Conservation (phyloP, 1,139 yeast genomes). For the Citeromyces hawaiiensis region DNA sequence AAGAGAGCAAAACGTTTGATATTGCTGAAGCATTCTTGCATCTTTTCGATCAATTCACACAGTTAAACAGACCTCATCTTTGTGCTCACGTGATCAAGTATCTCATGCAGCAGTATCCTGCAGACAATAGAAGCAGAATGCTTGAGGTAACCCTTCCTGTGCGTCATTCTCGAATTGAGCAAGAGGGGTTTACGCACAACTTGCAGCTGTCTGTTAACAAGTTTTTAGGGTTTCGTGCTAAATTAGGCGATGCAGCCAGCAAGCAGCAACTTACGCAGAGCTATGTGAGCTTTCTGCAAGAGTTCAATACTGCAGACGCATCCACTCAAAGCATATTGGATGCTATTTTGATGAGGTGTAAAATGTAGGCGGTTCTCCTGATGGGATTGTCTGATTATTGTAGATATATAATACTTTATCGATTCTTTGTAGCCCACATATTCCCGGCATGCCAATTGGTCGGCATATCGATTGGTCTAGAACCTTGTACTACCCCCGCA, state of each 20-base stretch:
- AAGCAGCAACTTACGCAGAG: background rate
- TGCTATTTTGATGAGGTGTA: background rate
- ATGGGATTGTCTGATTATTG: no score
- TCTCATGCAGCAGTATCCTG: conserved; percentile 25
- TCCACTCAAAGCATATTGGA: background rate
- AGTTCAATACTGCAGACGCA: background rate
- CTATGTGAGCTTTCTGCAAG: background rate
- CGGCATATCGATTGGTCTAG: no score
- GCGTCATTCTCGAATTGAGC: conserved; percentile 29
- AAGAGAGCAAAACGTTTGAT: conserved; percentile 22
- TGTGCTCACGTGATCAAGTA: conserved; percentile 48
- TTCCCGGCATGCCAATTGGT: no score
- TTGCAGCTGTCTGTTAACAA: conserved; percentile 64
- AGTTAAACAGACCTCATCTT: conserved; percentile 56
- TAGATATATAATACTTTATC: no score
- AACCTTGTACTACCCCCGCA: background rate
- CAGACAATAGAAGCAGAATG: conserved; percentile 28
- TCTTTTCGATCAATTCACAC: conserved; percentile 53
- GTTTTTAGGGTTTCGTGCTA: conserved; percentile 35
- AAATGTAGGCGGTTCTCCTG: no score
- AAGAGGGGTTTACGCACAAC: conserved; percentile 35
- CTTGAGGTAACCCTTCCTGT: conserved; percentile 58
- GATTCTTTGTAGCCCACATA: no score
- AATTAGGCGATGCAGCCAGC: background rate
- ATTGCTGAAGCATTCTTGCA: conserved; percentile 33